Evolutionary conservation across 805 yeast genomes (phyloP).

Genomic region (Candida hispaniensis): DNA sequence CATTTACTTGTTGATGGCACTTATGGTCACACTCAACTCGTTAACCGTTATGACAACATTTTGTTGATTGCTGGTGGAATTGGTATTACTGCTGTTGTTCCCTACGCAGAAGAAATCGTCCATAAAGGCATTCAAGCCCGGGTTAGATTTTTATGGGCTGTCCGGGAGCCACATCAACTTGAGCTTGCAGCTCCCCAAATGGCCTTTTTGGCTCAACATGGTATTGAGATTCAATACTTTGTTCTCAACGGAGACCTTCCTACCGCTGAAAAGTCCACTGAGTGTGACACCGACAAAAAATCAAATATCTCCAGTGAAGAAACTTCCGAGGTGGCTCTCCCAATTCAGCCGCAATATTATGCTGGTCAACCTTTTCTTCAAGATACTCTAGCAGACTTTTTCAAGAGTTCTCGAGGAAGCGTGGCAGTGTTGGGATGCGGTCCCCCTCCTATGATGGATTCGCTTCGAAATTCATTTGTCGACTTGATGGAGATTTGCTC

Average conservation of each 20-base stretch:
- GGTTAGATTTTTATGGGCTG: conserved; percentile 27
- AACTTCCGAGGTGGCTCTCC: conserved; percentile 1
- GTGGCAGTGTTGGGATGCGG: conserved; percentile 53
- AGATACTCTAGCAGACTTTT: conserved; percentile 32
- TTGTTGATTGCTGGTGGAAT: conserved; percentile 54
- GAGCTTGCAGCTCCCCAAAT: conserved; percentile 21
- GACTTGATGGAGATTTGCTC: conserved; percentile 37
- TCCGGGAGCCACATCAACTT: conserved; percentile 18
- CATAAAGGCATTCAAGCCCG: conserved; percentile 16
- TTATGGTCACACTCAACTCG: conserved; percentile 42
- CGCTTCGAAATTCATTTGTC: conserved; percentile 40
- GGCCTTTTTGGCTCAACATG: conserved; percentile 27
- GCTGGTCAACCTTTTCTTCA: conserved; percentile 38
- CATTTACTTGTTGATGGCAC: conserved; percentile 51
- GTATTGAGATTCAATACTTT: conserved; percentile 18
- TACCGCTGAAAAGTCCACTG: conserved; percentile 5
- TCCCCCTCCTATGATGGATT: conserved; percentile 49
- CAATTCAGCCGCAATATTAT: conserved; percentile 4
- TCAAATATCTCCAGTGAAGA: conserved; percentile 1
- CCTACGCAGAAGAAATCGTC: conserved; percentile 34
- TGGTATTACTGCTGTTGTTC: conserved; percentile 48
- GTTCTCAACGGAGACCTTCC: too few relatives aligned
- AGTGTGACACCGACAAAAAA: conserved; percentile 2
- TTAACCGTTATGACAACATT: conserved; percentile 38
- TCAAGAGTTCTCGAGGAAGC: conserved; percentile 33